Evolutionary conservation across 805 yeast genomes (phyloP).

Genomic region (Metschnikowia shivogae): DNA sequence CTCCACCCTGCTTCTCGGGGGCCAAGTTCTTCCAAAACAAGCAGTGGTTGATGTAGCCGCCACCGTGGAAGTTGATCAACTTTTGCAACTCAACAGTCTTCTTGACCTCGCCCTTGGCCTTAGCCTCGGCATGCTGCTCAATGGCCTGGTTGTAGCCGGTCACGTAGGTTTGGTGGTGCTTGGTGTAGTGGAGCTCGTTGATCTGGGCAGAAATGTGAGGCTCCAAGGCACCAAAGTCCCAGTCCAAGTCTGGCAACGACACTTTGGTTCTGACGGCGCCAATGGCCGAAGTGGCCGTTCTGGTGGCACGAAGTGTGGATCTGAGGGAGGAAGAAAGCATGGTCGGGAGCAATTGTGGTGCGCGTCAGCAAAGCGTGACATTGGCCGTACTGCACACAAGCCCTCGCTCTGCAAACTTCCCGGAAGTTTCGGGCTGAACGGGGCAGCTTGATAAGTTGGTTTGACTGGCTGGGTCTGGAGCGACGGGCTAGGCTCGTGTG

Average conservation of each 20-base stretch:
- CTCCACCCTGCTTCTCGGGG: constrained; percentile 42
- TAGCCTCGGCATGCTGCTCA: constrained; percentile 35
- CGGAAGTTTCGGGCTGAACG: no score
- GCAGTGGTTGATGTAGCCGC: constrained; percentile 49
- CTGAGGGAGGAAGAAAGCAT: constrained; percentile 18
- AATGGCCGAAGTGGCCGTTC: constrained; percentile 13
- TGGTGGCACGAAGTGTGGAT: constrained; percentile 11
- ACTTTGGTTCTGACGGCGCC: constrained; percentile 21
- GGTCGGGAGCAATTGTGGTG: constrained; percentile 1
- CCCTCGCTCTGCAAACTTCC: no score
- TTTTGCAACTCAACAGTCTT: constrained; percentile 42
- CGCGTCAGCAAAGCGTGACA: constrained; percentile 1
- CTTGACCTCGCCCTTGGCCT: constrained; percentile 37
- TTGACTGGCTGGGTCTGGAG: no score
- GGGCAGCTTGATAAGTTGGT: no score
- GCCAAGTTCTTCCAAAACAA: constrained; percentile 49
- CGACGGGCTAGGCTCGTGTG: no score
- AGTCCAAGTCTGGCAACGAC: constrained; percentile 43
- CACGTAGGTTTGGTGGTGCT: constrained; percentile 50
- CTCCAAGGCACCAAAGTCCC: constrained; percentile 45
- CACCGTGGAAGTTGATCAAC: constrained; percentile 47
- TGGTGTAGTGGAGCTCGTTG: constrained; percentile 45
- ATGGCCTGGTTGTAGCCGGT: constrained; percentile 44
- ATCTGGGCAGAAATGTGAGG: constrained; percentile 45
- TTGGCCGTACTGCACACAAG: constrained; percentile 1